Evolutionary conservation across 2,329 filamentous ascomycete species (phyloP).

Genomic region (Hypoxylon sp.): DNA sequence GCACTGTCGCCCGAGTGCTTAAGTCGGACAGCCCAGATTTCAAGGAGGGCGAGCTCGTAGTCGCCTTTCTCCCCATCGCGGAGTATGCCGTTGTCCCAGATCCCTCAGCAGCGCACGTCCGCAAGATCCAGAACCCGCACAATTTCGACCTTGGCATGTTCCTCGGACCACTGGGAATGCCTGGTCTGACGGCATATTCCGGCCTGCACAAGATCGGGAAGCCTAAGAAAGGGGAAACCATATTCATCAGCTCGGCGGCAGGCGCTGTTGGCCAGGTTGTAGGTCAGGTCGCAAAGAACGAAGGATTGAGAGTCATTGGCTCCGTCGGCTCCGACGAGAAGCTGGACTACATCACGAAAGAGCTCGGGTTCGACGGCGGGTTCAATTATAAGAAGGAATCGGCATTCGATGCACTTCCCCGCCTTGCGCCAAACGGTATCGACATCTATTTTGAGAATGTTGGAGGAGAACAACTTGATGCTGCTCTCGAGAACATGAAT

Average conservation of each 20-base stretch:
- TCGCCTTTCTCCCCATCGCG: conserved; percentile 67
- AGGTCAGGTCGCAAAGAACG: conserved; percentile 81
- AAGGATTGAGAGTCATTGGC: conserved; percentile 80
- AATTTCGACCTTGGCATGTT: conserved; percentile 73
- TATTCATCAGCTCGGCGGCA: conserved; percentile 81
- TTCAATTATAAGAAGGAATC: conserved; percentile 88
- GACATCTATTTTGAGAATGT: conserved; percentile 89
- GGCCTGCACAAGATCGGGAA: conserved; percentile 82
- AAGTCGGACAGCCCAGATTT: conserved; percentile 74
- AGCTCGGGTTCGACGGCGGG: conserved; percentile 78
- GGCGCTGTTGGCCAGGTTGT: conserved; percentile 83
- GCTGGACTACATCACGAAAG: conserved; percentile 77
- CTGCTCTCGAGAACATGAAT: conserved; percentile 72
- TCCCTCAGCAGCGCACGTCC: conserved; percentile 58
- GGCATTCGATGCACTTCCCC: conserved; percentile 72
- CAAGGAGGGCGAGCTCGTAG: conserved; percentile 73
- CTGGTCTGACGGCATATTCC: conserved; percentile 81
- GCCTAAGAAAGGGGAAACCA: conserved; percentile 82
- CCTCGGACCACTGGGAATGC: conserved; percentile 81
- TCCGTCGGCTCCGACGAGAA: conserved; percentile 84
- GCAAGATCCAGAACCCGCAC: conserved; percentile 75
- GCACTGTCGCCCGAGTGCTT: conserved; percentile 73
- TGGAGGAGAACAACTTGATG: conserved; percentile 80
- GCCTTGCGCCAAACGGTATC: conserved; percentile 79
- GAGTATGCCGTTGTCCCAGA: conserved; percentile 72